Conservation (phyloP, 1,139 yeast species). For the Zygoascus meyerae region DNA sequence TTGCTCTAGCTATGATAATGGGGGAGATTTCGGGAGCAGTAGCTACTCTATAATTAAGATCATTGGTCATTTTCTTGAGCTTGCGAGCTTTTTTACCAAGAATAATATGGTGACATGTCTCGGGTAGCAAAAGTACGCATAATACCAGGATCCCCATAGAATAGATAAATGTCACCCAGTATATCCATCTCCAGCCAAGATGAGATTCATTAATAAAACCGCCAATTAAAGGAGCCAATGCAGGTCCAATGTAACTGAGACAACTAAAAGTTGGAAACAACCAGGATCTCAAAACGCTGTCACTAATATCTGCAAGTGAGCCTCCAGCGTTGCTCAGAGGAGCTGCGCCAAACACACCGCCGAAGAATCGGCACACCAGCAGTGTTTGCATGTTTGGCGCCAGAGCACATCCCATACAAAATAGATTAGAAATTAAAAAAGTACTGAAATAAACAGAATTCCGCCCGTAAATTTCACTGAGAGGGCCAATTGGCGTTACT, state of each 20-base stretch:
- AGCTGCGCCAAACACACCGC: slow-evolving; percentile 73
- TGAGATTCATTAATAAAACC: slow-evolving; percentile 32
- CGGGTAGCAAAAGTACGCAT: slow-evolving; percentile 54
- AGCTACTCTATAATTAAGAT: not conserved
- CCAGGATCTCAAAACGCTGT: slow-evolving; percentile 49
- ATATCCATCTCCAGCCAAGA: slow-evolving; percentile 55
- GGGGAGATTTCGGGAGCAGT: not conserved
- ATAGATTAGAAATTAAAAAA: slow-evolving; percentile 34
- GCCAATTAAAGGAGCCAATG: slow-evolving; percentile 54
- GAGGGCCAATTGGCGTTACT: slow-evolving; percentile 5
- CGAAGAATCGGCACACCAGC: slow-evolving; percentile 65
- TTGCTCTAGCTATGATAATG: not conserved
- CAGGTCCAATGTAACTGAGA: slow-evolving; percentile 48
- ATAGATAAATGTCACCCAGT: slow-evolving; percentile 48
- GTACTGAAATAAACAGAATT: not conserved
- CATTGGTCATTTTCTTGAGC: slow-evolving; percentile 43
- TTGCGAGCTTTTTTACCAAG: slow-evolving; percentile 42
- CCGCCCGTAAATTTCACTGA: slow-evolving; percentile 10
- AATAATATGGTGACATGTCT: slow-evolving; percentile 43
- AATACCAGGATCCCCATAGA: slow-evolving; percentile 35
- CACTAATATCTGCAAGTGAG: slow-evolving; percentile 68
- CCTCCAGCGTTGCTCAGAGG: slow-evolving; percentile 82
- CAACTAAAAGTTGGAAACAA: slow-evolving; percentile 58
- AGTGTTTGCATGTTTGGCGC: slow-evolving; percentile 66
- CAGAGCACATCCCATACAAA: slow-evolving; percentile 64